Base-by-base conservation (phyloP, 179 eudicot genomes). In the Carnegiea gigantea region DNA sequence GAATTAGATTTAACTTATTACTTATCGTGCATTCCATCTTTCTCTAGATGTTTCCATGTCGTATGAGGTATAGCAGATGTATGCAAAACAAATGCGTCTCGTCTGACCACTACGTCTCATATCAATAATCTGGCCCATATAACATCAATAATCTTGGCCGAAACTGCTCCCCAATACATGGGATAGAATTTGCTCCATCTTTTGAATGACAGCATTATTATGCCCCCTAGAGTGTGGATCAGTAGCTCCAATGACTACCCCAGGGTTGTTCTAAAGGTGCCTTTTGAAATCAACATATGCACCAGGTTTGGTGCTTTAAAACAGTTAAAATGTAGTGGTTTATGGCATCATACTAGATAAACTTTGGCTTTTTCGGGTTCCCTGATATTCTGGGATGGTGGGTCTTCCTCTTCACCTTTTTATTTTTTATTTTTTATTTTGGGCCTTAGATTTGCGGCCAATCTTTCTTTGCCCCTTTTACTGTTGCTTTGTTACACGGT, bases 331-430 rank as follows among this genome's bases (percentile, higher is more conserved):
- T 64, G 53, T 11, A 5, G 15, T 51, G 43, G 13, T 71, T 70
- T 10, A 17, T 24, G 24, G 9, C 77, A 40, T 40, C 44, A 40
- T 6, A 23, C 14, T 64, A 9, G 70, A n/a, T 64, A 64, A 64
- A 54, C 62, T 54, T 23, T 64, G 30, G 30, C 2, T 64, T 7
- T 17, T 17, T 48, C 36, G 43, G 65, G 68, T 46, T 79, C 68
- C 83, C 83, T 80, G 40, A 80, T 83, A 76, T 83, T 75, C 40
- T 79, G 86, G 80, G 48, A 46, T 68, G 71, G 77, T 70, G 83
- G 82, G 83, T 76, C 78, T 9, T 48, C 12, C 12, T 48, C 3
- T 9, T 13, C 51, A 28, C 72, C 30, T 62, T 67, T 33, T 8
- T 30, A 7, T 62, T 67, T 33, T 8, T 21, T 2, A 24, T 26